Base-by-base conservation (phyloP, 1,139 yeast species). In the Neolecta irregularis region DNA sequence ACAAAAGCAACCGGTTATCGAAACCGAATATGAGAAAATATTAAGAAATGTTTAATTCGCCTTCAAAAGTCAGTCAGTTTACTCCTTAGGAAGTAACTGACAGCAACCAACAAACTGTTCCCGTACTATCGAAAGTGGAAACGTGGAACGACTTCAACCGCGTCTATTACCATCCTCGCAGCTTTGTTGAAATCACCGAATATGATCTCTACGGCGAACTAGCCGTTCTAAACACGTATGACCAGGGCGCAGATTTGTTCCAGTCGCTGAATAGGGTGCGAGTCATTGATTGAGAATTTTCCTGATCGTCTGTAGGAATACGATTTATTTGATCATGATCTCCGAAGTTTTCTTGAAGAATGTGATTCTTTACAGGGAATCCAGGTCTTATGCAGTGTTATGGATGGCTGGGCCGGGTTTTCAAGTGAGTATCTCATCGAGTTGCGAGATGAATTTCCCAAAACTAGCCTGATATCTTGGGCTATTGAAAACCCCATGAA, bases 361-460 rank as follows among this genome's bases (percentile, higher is more conserved):
- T 72, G 91, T 49, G 96, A 88, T 51, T 55, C 60, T 18, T 52
- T 83, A 21, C 70, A 67, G 38, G 95, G 95, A 1, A 44, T 85
- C 8, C 77, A 75, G 44, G 39, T 79, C 0, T 50, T 74, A 2
- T 66, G 77, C 0, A 92, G 81, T 35, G 46, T 74, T 4, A 88
- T 78, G 50, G 64, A 71, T 25, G 77, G 76, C 0, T 88, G 96
- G 96, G 75, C 85, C 30, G 94, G 93, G 0, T 74, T 78, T 46
- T 56, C 79, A 1, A 53, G 60, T 24, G 64, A 64, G 31, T 47
- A 74, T 44, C 43, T 83, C 22, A 51, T 60, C 9, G 65, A 63
- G 15, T 41, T 83, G 20, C 61, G 70, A 36, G 94, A 85, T 52
- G 93, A 81, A 43, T 73, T 30, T 13, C 40, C 40, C 13, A 37